Evolutionary conservation across 352 stramenopile genomes (phyloP).

Genomic region (Paralagenidium karlingii): DNA sequence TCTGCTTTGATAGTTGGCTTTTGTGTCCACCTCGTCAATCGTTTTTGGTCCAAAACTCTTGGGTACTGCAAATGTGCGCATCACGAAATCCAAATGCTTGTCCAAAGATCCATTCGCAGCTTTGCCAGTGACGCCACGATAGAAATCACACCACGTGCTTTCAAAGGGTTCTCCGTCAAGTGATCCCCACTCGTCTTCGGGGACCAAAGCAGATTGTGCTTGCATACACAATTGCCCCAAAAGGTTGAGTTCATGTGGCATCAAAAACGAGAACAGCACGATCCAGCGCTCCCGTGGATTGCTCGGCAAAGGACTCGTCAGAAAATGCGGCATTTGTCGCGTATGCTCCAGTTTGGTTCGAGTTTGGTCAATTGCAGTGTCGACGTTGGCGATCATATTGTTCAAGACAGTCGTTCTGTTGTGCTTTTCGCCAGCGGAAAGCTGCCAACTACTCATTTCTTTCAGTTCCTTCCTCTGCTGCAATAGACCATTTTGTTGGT

Average conservation of each 20-base stretch:
- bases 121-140: too few species aligned
- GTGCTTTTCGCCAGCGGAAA: too few species aligned
- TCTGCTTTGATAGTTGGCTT: constrained; percentile 5
- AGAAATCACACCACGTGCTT: constrained; percentile 13
- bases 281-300: constrained; percentile 9
- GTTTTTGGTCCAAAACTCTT: constrained; percentile 7
- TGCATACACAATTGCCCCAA: constrained; percentile 18
- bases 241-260: constrained; percentile 21
- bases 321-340: constrained; percentile 14
- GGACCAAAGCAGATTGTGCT: constrained; percentile 18
- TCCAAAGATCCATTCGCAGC: too few species aligned
- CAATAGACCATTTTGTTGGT: too few species aligned
- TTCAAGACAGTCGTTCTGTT: background rate
- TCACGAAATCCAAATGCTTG: constrained; percentile 1
- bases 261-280: constrained; percentile 29
- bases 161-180: constrained; percentile 3
- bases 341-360: background rate
- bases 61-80: constrained; percentile 2
- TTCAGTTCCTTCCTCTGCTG: too few species aligned
- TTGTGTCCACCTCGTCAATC: constrained; percentile 10
- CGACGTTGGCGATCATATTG: background rate
- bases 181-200: background rate
- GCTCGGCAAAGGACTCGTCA: constrained; percentile 17
- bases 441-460: too few species aligned
- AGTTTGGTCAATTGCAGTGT: background rate